Conservation (phyloP, 2,329 filamentous ascomycete genomes). For the Pseudogymnoascus sp. region DNA sequence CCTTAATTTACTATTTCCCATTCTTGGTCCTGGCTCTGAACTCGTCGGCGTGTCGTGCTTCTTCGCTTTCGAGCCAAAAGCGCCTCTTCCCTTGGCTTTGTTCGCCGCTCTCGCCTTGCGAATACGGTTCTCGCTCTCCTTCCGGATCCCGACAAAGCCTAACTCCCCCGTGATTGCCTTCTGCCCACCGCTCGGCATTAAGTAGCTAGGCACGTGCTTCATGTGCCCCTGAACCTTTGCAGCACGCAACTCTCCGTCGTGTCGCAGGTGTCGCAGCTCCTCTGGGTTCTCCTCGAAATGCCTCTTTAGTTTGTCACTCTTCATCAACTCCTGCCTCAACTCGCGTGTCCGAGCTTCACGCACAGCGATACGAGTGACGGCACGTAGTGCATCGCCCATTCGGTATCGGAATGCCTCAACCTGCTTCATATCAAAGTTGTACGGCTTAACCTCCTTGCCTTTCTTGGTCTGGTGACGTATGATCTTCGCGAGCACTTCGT, state of each 20-base stretch:
- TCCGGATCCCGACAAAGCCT: conserved; percentile 67
- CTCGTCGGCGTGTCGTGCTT: conserved; percentile 83
- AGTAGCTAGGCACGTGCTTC: conserved; percentile 89
- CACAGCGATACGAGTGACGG: conserved; percentile 83
- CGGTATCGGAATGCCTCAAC: conserved; percentile 93
- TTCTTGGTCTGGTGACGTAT: conserved; percentile 69
- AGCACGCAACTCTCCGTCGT: conserved; percentile 81
- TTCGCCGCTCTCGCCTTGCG: conserved; percentile 36
- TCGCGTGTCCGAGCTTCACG: conserved; percentile 86
- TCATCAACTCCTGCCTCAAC: conserved; percentile 80
- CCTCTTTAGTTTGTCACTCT: conserved; percentile 87
- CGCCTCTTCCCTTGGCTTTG: conserved; percentile 42
- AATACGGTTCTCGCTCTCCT: conserved; percentile 41
- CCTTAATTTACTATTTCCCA: conserved; percentile 36
- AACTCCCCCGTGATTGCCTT: conserved; percentile 61
- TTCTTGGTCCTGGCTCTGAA: conserved; percentile 73
- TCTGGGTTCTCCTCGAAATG: conserved; percentile 97
- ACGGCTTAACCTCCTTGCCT: conserved; percentile 77
- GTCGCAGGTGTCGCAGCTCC: conserved; percentile 78
- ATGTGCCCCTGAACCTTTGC: conserved; percentile 82
- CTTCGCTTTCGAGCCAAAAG: conserved; percentile 38
- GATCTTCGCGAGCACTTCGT: conserved; percentile 76
- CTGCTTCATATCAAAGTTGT: conserved; percentile 90
- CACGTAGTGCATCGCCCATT: conserved; percentile 83
- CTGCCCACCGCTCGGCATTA: conserved; percentile 71